These are phyloP conservation scores for Saccharomyces hybrid DNA, from an alignment of 1,139 yeast species.

Conservation along the genomic window DNA sequence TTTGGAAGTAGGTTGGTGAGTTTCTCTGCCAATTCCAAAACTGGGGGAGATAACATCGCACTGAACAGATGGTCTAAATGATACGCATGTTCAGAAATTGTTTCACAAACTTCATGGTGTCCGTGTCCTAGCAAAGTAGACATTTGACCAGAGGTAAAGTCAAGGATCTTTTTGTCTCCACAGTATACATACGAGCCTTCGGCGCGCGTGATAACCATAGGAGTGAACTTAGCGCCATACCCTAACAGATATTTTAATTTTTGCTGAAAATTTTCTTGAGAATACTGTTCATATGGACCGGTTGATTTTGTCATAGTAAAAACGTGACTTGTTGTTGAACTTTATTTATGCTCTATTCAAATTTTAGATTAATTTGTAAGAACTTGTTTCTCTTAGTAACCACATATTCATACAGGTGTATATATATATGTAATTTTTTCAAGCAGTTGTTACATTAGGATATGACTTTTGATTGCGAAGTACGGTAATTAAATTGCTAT, in stretches of 20 bases:
- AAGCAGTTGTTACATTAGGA: too few species aligned
- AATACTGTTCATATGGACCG: background rate
- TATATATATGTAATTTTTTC: too few species aligned
- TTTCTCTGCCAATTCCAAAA: constrained; percentile 23
- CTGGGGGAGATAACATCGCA: constrained; percentile 27
- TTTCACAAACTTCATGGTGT: constrained; percentile 19
- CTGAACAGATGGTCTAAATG: constrained; percentile 23
- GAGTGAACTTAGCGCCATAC: background rate
- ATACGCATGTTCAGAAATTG: constrained; percentile 16
- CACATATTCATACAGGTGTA: too few species aligned
- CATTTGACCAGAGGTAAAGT: constrained; percentile 29
- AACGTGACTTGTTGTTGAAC: constrained; percentile 10
- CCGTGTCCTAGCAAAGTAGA: constrained; percentile 27
- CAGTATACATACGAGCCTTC: constrained; percentile 18
- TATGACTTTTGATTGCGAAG: too few species aligned
- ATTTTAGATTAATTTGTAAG: background rate
- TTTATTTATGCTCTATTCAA: too few species aligned
- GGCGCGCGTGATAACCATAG: background rate
- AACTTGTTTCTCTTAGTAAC: too few species aligned
- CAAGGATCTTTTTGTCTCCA: constrained; percentile 20
- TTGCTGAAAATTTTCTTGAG: background rate
- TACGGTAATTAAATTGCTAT: too few species aligned
- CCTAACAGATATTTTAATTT: background rate
- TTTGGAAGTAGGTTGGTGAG: constrained; percentile 17
- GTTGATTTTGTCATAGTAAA: background rate